Evolutionary conservation across 257 asterid species (phyloP), one percentile per base, ranked within the genome.

Genomic region (Capsicum pubescens): DNA sequence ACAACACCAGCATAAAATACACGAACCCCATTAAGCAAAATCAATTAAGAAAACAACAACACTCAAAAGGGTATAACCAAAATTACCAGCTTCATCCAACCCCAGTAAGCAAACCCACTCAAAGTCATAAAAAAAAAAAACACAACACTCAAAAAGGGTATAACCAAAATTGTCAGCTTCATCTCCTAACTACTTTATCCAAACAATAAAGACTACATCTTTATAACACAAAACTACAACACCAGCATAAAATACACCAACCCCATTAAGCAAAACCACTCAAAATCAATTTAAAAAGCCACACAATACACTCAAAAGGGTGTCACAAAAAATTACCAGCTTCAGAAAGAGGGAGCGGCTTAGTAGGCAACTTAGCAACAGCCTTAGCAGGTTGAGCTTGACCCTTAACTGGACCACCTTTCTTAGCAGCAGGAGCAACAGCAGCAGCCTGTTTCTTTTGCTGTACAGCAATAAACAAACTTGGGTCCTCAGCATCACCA

Each of bases 271-370:
- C 4, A 19, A 9, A 16, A 35, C 9, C 9, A 68, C 19, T 35
- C 74, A 35, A 67, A 42, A 35, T 14, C 50, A 0, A 67, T 26
- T 67, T 6, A 67, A 67, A 36, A 63, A 36, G 13, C 14, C 36
- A 68, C 52, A 68, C 21, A 36, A 68, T 2, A 26, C 32, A 36
- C 21, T 68, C 21, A 68, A 68, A 68, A 68, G 76, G 76, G 76
- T 36, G 12, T 15, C 35, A 35, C 2, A 14, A 42, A 0, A 5
- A 5, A 78, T 77, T 74, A 93, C 97, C 97, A 85, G 97, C 92
- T 77, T 93, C 92, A 56, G 94, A 13, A 0, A 95, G 93, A 74
- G 94, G 97, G 2, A 83, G 86, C 16, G 97, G 94, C 90, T 93
- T 92, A 42, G 97, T 76, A 0, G 95, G 93, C 58, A 90, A 88